Percentiles rank a stretch among this genome's conserved stretches.
Evolutionary conservation across 306 rosid species (phyloP).

Genomic region (Alnus glutinosa): DNA sequence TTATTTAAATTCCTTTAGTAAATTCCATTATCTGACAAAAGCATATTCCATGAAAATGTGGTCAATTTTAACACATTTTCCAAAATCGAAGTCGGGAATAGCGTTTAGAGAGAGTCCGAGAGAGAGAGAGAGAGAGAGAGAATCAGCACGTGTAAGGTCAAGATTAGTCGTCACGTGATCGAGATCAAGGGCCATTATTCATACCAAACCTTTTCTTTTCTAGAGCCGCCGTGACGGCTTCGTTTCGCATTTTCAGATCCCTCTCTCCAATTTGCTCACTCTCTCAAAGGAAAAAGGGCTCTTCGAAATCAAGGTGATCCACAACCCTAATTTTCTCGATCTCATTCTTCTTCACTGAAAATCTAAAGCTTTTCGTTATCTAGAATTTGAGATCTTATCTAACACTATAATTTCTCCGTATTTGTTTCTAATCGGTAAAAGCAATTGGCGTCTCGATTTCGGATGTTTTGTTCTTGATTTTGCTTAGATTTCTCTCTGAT

Average conservation of each 20-base stretch:
- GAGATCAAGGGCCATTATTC: conserved; percentile 19
- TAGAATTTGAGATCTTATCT: too few species aligned
- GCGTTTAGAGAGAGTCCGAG: too few species aligned
- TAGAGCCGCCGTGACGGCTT: conserved; percentile 31
- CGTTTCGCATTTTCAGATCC: conserved; percentile 38
- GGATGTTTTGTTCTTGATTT: background rate
- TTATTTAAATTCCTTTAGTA: too few species aligned
- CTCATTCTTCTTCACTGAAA: background rate
- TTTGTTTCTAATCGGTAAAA: background rate
- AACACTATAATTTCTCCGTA: background rate
- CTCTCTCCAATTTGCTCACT: background rate
- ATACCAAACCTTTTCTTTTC: background rate
- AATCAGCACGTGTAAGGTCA: conserved; percentile 29
- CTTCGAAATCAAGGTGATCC: conserved; percentile 25
- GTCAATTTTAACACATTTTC: too few species aligned
- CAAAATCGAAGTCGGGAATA: too few species aligned
- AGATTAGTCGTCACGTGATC: conserved; percentile 13
- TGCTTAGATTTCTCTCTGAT: conserved; percentile 8
- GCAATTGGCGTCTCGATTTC: background rate
- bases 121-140: too few species aligned
- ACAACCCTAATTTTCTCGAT: background rate
- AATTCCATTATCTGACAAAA: too few species aligned
- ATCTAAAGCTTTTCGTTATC: background rate
- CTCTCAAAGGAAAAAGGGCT: background rate
- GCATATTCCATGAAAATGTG: too few species aligned